Evolutionary conservation across 176 grass and related monocot species (phyloP).

Genomic region (Bothriochloa decipiens): DNA sequence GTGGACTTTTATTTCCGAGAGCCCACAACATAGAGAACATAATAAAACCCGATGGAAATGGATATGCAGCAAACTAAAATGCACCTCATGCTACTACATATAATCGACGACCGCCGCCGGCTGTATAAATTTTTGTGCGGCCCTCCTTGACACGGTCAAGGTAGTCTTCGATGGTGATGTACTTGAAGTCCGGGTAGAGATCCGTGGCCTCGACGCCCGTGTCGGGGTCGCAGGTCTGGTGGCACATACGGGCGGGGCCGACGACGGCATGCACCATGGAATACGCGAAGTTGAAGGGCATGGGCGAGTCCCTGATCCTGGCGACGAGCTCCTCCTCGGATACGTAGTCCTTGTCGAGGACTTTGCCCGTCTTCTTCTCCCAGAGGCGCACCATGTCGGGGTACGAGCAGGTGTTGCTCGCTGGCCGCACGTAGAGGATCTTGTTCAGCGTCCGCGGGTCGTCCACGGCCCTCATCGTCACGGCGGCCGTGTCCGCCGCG

Average conservation of each 20-base stretch:
- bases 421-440: constrained; percentile 51
- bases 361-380: constrained; percentile 51
- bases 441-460: constrained; percentile 59
- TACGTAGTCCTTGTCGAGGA: constrained; percentile 39
- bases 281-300: constrained; percentile 45
- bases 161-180: constrained; percentile 39
- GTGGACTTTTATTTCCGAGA: no score
- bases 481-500: constrained; percentile 51
- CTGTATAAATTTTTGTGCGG: no score
- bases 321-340: constrained; percentile 37
- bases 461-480: constrained; percentile 48
- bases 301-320: constrained; percentile 34
- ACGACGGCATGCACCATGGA: constrained; percentile 44
- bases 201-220: constrained; percentile 55
- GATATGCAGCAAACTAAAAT: no score
- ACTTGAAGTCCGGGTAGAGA: constrained; percentile 67
- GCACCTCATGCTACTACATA: no score
- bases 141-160: not conserved
- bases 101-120: no score
- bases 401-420: constrained; percentile 35
- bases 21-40: no score
- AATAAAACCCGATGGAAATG: no score
- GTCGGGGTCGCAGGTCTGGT: constrained; percentile 5
- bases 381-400: constrained; percentile 39
- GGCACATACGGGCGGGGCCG: constrained; percentile 25